Evolutionary conservation across 768 basidiomycete species (phyloP), one percentile per base, ranked within the genome.

Genomic region (Lentinula sp.): DNA sequence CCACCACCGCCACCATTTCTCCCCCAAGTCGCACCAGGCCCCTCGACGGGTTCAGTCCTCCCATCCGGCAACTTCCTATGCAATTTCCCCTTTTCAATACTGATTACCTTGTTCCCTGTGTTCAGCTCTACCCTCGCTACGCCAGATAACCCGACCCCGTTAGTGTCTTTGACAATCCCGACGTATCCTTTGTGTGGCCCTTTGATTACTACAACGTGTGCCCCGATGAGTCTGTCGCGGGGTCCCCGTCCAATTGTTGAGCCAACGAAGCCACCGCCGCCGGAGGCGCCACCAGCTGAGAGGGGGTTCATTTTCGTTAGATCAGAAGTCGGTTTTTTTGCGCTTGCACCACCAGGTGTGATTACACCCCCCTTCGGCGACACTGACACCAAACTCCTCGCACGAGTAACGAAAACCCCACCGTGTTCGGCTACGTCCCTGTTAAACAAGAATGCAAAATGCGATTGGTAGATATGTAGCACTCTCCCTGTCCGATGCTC

Each of bases 101-200:
- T 88, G 61, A 99, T 86, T 20, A 95, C 79, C 73, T 93, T 95
- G 73, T 95, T 95, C 16, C 80, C 79, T 42, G 88, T 89, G 13
- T 93, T 87, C n/a, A 99, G 77, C 72, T 98, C 97, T 13, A 99
- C 94, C 45, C 97, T 84, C 1, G 90, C 92, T 60, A 86, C 78
- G 6, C 23, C 46, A 20, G 46, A 20, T 8, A 48, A 20, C 6
- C 46, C 46, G 42, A 81, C 79, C 4, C 95, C 96, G 61, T 95
- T 96, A 33, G 94, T 91, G 70, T 98, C 97, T 74, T 95, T 98
- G 78, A 98, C 91, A 4, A 87, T 85, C 6, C 97, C 97, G 49
- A 88, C 80, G 66, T 95, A 90, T 13, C 94, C 92, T 73, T 99
- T 99, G 69, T 89, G 85, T 4, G 91, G 82, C 4, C 97, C 97